A percentile compares a stretch with the other conserved stretches of the same genome.
phyloP scores from a whole-genome alignment of 208 protist species.

The Trypanosoma mega region DNA sequence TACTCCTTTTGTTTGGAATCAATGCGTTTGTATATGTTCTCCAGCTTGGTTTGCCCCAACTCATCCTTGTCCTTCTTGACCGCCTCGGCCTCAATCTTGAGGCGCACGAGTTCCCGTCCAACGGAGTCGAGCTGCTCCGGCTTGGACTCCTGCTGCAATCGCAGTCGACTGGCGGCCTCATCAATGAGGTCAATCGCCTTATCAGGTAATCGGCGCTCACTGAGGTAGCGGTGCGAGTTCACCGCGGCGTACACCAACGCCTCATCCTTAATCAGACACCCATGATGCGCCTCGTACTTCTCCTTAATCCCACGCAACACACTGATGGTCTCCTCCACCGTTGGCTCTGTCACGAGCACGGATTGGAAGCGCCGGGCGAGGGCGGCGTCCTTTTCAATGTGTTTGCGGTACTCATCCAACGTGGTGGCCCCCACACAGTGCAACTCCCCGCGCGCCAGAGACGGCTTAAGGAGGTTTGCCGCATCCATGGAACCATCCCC shows the following conservation, averaged over 20 bases:
- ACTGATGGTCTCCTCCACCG: constrained; percentile 96
- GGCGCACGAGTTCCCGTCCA: constrained; percentile 86
- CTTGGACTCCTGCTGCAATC: constrained; percentile 95
- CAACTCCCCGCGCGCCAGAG: constrained; percentile 96
- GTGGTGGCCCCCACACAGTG: constrained; percentile 98
- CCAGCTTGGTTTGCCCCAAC: constrained; percentile 83
- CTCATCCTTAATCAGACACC: constrained; percentile 88
- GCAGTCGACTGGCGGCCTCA: constrained; percentile 93
- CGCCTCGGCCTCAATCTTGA: constrained; percentile 93
- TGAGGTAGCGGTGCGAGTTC: constrained; percentile 95
- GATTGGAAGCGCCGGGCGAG: constrained; percentile 98
- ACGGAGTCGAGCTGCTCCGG: constrained; percentile 95
- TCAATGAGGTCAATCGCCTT: constrained; percentile 99
- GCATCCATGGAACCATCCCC: constrained; percentile 97
- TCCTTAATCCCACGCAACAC: constrained; percentile 97
- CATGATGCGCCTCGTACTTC: constrained; percentile 93
- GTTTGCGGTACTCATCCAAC: constrained; percentile 96
- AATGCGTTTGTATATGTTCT: constrained; percentile 72
- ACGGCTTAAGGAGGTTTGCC: constrained; percentile 98
- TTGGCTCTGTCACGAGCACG: constrained; percentile 96
- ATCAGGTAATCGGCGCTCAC: constrained; percentile 97
- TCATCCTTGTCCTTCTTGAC: constrained; percentile 94
- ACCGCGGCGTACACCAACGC: constrained; percentile 89
- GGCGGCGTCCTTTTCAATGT: constrained; percentile 98
- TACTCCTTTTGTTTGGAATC: constrained; percentile 77